These are phyloP conservation scores for Exophiala bonariae DNA, from an alignment of 2,329 filamentous ascomycete species.

Conservation along the genomic window DNA sequence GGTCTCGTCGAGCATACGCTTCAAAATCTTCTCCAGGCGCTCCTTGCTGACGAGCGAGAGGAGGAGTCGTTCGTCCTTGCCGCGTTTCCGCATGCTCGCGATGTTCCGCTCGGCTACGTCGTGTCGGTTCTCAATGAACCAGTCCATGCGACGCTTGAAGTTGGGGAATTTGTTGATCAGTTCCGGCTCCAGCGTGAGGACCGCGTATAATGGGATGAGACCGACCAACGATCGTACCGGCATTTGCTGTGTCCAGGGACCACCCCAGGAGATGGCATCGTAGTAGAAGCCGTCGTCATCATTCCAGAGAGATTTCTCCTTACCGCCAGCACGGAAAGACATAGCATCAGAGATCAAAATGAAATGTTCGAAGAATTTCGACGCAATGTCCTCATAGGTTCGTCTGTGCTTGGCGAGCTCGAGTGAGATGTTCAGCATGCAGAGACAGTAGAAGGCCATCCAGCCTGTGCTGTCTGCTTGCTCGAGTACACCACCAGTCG, in stretches of 20 bases:
- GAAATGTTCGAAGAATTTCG: conserved; percentile 99
- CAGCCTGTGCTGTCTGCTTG: conserved; percentile 97
- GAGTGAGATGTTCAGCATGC: conserved; percentile 94
- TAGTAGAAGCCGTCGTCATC: conserved; percentile 97
- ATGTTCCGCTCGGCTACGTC: conserved; percentile 93
- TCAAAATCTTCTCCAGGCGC: conserved; percentile 82
- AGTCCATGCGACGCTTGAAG: conserved; percentile 90
- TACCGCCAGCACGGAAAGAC: conserved; percentile 73
- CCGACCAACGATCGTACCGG: conserved; percentile 90
- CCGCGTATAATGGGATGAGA: conserved; percentile 89
- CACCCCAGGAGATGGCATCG: conserved; percentile 94
- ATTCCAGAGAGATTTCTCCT: conserved; percentile 89
- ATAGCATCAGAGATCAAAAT: conserved; percentile 97
- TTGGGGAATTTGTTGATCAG: conserved; percentile 86
- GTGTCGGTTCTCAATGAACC: conserved; percentile 86
- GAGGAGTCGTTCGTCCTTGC: conserved; percentile 84
- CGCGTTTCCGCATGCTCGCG: conserved; percentile 85
- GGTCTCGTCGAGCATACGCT: conserved; percentile 88
- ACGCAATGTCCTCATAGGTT: conserved; percentile 93
- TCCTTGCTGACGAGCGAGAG: conserved; percentile 91
- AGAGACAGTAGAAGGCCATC: conserved; percentile 98
- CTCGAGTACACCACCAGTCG: conserved; percentile 88
- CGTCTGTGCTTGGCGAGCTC: conserved; percentile 93
- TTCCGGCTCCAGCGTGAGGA: conserved; percentile 88
- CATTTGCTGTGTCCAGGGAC: conserved; percentile 88